Conservation (phyloP, 345 rosid genomes). For the Salix exigua region DNA sequence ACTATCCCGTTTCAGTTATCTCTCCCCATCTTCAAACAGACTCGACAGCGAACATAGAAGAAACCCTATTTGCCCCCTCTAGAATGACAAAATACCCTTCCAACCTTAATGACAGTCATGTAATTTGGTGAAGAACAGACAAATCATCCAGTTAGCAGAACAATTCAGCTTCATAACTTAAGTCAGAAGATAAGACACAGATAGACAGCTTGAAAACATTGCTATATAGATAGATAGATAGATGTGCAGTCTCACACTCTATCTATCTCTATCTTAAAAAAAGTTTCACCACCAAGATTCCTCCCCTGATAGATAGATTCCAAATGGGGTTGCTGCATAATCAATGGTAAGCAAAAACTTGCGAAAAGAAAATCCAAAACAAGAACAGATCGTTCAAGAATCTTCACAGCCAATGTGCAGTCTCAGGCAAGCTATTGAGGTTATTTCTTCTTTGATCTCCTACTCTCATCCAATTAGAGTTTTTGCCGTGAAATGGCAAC, state of each 20-base stretch:
- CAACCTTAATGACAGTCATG: too few species aligned
- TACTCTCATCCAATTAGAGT: constrained; percentile 63
- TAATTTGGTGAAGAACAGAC: too few species aligned
- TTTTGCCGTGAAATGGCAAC: constrained; percentile 76
- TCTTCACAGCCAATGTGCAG: constrained; percentile 32
- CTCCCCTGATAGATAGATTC: neutral
- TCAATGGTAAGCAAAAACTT: constrained; percentile 6
- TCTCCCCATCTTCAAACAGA: too few species aligned
- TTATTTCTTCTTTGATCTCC: constrained; percentile 56
- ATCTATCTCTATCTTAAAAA: too few species aligned
- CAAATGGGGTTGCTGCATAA: constrained; percentile 36
- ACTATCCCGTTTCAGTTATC: too few species aligned
- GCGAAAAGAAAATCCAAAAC: constrained; percentile 22
- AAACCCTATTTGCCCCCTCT: too few species aligned
- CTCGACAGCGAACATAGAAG: too few species aligned
- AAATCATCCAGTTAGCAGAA: neutral
- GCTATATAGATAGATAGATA: too few species aligned
- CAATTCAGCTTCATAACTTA: constrained; percentile 7
- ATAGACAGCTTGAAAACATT: neutral
- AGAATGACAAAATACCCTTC: too few species aligned
- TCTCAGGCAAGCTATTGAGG: constrained; percentile 47
- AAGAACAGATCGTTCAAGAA: constrained; percentile 13
- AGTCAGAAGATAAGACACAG: neutral
- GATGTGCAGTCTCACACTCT: too few species aligned
- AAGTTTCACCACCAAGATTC: too few species aligned